Evolutionary conservation across 306 rosid species (phyloP).

Genomic region (Prunus padus): DNA sequence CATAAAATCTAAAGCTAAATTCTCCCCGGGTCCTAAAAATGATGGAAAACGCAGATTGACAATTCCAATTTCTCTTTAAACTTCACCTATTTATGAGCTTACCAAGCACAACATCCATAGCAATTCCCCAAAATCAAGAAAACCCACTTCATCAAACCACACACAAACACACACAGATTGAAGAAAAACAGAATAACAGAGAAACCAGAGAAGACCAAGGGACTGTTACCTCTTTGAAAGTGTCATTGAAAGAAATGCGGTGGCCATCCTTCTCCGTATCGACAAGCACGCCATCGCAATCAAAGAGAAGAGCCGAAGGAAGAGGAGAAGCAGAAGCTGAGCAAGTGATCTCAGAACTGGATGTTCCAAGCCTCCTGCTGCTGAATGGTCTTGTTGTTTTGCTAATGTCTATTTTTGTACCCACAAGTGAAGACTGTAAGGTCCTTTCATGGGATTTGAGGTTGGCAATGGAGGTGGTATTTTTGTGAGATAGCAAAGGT

Average conservation of each 20-base stretch:
- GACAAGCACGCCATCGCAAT: conserved; percentile 95
- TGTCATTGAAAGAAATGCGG: conserved; percentile 86
- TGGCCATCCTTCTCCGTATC: conserved; percentile 98
- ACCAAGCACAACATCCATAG: background rate
- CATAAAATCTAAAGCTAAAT: background rate
- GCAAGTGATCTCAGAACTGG: conserved; percentile 42
- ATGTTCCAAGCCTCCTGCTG: conserved; percentile 6
- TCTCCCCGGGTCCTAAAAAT: background rate
- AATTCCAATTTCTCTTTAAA: background rate
- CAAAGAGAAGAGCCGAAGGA: conserved; percentile 91
- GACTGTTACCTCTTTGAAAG: conserved; percentile 74
- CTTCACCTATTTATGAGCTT: background rate
- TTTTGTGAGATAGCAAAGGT: conserved; percentile 24
- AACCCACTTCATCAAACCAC: background rate
- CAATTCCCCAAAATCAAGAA: background rate
- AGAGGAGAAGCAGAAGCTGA: conserved; percentile 59
- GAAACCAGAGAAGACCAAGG: background rate
- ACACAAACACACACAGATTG: too few relatives aligned
- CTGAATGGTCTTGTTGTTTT: conserved; percentile 21
- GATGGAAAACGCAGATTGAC: background rate
- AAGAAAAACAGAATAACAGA: too few relatives aligned
- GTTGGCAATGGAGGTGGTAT: conserved; percentile 29
- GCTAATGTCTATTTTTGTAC: conserved; percentile 24
- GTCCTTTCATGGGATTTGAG: conserved; percentile 33
- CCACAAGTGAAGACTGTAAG: conserved; percentile 42